phyloP scores from a whole-genome alignment of 331 rosid genomes.

The Phaseolus coccineus region DNA sequence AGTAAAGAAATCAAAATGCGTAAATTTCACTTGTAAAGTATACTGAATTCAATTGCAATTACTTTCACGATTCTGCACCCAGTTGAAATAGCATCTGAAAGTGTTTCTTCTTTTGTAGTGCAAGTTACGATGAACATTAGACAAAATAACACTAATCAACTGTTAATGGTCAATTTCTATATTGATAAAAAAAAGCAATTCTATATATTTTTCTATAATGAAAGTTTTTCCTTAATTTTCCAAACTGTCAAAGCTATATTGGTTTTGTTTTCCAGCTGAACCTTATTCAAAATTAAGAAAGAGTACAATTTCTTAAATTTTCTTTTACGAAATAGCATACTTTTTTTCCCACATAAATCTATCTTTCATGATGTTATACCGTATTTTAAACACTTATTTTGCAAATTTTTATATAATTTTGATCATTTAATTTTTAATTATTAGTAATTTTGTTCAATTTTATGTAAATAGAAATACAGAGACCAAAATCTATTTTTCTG shows the following conservation, averaged over 20 bases:
- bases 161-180: not conserved
- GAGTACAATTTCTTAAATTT: too few relatives aligned
- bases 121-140: not conserved
- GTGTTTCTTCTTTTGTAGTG: not conserved
- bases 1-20: slow-evolving; percentile 12
- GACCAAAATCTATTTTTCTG: too few relatives aligned
- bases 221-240: not conserved
- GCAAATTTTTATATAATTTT: too few relatives aligned
- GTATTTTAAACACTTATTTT: too few relatives aligned
- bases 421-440: too few relatives aligned
- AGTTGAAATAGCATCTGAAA: not conserved
- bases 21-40: not conserved
- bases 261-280: not conserved
- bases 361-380: too few relatives aligned
- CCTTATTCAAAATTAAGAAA: not conserved
- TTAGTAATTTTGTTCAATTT: too few relatives aligned
- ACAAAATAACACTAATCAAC: not conserved
- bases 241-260: not conserved
- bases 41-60: not conserved
- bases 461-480: too few relatives aligned
- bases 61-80: not conserved
- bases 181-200: too few relatives aligned
- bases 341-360: too few relatives aligned
- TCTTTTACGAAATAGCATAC: too few relatives aligned
- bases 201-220: too few relatives aligned